phyloP scores from a whole-genome alignment of 225 moss, liverwort and hornwort genomes.

The Sphagnum contortum region DNA sequence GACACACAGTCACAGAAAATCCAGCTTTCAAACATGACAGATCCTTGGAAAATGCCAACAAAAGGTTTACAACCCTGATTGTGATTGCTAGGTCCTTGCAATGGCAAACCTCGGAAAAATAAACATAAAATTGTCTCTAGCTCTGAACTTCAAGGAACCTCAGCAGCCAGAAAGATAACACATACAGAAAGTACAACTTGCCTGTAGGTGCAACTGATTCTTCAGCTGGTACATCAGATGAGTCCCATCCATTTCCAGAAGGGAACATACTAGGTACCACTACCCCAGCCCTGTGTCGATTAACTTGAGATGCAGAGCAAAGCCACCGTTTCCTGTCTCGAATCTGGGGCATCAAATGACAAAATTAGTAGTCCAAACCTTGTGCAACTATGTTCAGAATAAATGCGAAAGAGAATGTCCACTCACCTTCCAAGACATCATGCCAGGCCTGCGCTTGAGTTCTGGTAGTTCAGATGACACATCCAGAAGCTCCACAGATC shows the following conservation, averaged over 20 bases:
- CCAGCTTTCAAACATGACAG: background rate
- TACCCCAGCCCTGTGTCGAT: constrained; percentile 75
- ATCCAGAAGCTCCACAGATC: constrained; percentile 74
- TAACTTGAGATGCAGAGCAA: constrained; percentile 60
- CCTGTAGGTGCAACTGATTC: constrained; percentile 19
- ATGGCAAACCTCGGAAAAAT: background rate
- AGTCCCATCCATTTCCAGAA: constrained; percentile 74
- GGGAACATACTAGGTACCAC: constrained; percentile 91
- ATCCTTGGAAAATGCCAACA: no score
- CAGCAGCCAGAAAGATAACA: background rate
- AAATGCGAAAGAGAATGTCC: background rate
- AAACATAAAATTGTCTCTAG: background rate
- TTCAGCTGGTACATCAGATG: constrained; percentile 25
- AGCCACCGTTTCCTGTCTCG: constrained; percentile 82
- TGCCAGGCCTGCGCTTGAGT: constrained; percentile 66
- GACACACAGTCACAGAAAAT: background rate
- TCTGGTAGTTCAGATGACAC: constrained; percentile 75
- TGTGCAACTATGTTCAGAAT: background rate
- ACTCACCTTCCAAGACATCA: constrained; percentile 75
- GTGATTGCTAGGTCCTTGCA: background rate
- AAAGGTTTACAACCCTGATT: no score
- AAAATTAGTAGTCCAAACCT: background rate
- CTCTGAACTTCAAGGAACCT: no score
- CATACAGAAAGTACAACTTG: constrained; percentile 9
- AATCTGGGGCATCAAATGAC: constrained; percentile 24